These are phyloP conservation scores for Ettlia oleoabundans DNA, from an alignment of 139 green algal genomes.

Conservation along the genomic window DNA sequence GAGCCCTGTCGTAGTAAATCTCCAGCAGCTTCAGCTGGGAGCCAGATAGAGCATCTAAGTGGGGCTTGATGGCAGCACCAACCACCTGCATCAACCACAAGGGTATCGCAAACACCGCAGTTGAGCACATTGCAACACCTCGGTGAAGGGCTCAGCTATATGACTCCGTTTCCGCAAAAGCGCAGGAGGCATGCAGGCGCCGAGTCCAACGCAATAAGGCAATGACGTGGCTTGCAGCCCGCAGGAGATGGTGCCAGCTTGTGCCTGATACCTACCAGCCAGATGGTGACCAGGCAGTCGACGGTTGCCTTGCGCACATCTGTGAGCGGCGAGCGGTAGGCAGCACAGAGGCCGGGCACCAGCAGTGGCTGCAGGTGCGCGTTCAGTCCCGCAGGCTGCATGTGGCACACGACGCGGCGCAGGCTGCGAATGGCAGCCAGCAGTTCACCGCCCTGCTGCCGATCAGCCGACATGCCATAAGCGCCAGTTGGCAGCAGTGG, in stretches of 20 bases:
- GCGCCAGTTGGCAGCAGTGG: constrained; percentile 36
- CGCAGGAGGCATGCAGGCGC: too few relatives aligned
- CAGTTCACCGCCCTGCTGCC: background rate
- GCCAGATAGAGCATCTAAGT: constrained; percentile 54
- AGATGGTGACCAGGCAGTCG: constrained; percentile 67
- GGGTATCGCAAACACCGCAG: too few relatives aligned
- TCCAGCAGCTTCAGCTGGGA: constrained; percentile 71
- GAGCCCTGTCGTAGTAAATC: constrained; percentile 59
- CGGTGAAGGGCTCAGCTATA: too few relatives aligned
- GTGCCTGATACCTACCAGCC: constrained; percentile 40
- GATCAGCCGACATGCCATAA: background rate
- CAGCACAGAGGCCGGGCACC: constrained; percentile 64
- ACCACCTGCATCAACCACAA: constrained; percentile 32
- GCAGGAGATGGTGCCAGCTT: too few relatives aligned
- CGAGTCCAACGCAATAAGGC: too few relatives aligned
- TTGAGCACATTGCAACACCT: too few relatives aligned
- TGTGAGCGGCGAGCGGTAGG: constrained; percentile 57
- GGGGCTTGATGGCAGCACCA: constrained; percentile 57
- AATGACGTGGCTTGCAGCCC: too few relatives aligned
- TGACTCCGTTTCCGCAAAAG: too few relatives aligned
- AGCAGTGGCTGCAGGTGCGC: constrained; percentile 39
- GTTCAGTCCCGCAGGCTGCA: constrained; percentile 40
- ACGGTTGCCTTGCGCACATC: constrained; percentile 73
- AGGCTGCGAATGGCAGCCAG: constrained; percentile 37
- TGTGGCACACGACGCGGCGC: constrained; percentile 20